Base-by-base conservation (phyloP, 805 yeast species). In the Wickerhamiella dianesei region DNA sequence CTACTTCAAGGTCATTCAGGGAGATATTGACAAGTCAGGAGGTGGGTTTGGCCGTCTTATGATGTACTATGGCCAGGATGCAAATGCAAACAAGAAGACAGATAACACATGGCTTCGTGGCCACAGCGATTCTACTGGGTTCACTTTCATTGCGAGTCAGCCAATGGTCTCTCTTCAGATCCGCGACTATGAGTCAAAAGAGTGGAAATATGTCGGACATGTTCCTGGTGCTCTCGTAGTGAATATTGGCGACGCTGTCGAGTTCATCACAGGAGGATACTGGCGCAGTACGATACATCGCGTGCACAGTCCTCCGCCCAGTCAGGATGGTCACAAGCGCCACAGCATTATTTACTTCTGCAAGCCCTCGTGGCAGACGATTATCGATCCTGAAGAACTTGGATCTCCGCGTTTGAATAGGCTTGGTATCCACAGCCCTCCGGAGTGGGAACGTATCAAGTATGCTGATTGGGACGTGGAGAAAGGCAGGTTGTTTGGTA, bases 211-310 rank as follows among this genome's bases (percentile, higher is more conserved):
- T 48, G 69, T 67, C 4, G 50, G 54, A 22, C 68, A 66, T 43
- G 60, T 64, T 5, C 65, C 65, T 2, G 57, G 65, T 40, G 61
- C 71, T 2, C 53, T 67, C 8, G 58, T 67, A 18, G 71, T 67
- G n/a, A 68, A 68, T 47, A 58, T 68, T 43, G 72, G 72, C 8
- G 72, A 68, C 50, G 67, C 69, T 1, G 48, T 68, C 43, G 69
- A 68, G 48, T 65, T 66, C 43, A 53, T 68, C 20, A 64, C 71
- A 20, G 76, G 75, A 3, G 72, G 71, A 0, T 70, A 66, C 48
- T 72, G 71, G 58, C 68, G 68, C 46, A 68, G 73, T 13, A 64
- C 72, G 6, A 60, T 72, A 41, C 76, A 72, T 46, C 54, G 76
- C 43, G 76, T 72, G 3, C 64, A 68, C n/a, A 64, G 68, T 25